Conservation (phyloP, 2,329 filamentous ascomycete species). For the Elsinoe ampelina region DNA sequence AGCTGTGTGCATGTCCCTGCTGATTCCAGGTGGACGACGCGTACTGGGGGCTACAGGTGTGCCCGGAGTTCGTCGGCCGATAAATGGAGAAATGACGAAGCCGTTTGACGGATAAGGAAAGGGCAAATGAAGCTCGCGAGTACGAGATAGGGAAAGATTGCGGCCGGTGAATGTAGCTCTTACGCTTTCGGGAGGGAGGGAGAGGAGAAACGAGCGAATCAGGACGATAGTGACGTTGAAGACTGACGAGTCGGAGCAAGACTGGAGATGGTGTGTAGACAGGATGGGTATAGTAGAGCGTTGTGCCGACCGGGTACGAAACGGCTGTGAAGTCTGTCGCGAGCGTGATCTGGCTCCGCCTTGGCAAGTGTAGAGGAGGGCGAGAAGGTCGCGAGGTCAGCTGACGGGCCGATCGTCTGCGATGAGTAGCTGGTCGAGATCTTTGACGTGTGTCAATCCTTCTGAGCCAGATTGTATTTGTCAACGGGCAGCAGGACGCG, state of each 20-base stretch:
- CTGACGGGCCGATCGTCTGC: not conserved
- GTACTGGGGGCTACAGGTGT: not conserved
- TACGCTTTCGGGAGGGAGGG: slow-evolving; percentile 4
- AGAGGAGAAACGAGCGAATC: slow-evolving; percentile 2
- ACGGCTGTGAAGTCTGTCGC: slow-evolving; percentile 4
- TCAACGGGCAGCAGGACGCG: not conserved
- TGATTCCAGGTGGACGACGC: not conserved
- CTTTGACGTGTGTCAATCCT: not conserved
- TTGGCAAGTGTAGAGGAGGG: not conserved
- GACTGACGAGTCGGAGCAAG: not conserved
- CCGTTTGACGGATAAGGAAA: not conserved
- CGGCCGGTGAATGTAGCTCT: not conserved
- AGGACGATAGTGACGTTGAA: slow-evolving; percentile 7
- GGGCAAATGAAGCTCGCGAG: not conserved
- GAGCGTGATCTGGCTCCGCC: not conserved
- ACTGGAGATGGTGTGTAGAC: not conserved
- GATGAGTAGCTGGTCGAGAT: not conserved
- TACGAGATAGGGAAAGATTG: slow-evolving; percentile 7
- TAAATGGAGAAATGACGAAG: not conserved
- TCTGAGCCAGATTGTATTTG: not conserved
- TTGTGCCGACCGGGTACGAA: not conserved
- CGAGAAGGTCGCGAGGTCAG: slow-evolving; percentile 1
- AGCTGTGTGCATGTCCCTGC: not conserved
- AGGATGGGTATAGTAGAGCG: slow-evolving; percentile 1
- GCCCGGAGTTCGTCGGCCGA: not conserved